Base-by-base conservation (phyloP, 1,284 basidiomycete genomes). In the Moesziomyces globuligerus region DNA sequence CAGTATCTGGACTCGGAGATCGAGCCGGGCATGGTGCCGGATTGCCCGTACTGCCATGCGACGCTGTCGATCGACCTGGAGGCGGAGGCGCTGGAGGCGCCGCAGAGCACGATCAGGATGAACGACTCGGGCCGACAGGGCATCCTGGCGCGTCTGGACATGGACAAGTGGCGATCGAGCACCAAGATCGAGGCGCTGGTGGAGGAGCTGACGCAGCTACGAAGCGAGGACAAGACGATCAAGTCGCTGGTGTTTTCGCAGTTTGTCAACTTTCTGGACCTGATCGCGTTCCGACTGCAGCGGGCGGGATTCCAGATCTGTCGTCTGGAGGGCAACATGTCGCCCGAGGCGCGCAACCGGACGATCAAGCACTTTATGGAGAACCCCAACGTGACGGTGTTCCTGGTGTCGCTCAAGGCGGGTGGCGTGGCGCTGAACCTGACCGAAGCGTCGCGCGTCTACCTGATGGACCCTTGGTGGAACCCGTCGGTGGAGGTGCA, bases 221-320 rank as follows among this genome's bases (percentile, higher is more conserved):
- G 93, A 23, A 84, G 86, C 61, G 88, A 94, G 79, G 93, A 98
- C 82, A 87, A 90, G 40, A 96, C 94, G 10, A 94, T 93, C 60
- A 99, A 99, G 85, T 94, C 91, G 81, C 88, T 99, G 48, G 95
- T 99, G 25, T 99, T 96, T 81, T 92, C 90, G 66, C 93, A 95
- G 83, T 94, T 94, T 81, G 91, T 93, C 52, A 93, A 91, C 83
- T 85, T 84, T 64, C 74, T 86, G 28, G 87, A 98, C 81, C 85
- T 98, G 55, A 94, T 98, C 77, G 94, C 94, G 4, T 96, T 90
- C 83, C 87, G 96, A 52, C 85, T 99, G 58, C 93, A 97, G 82
- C 89, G 89, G 55, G 92, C 94, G 39, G 95, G 95, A 0, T 85
- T 83, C 76, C 82, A 94, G 89, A 89, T 96, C 55, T 98, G 94